A percentile compares a stretch with the other conserved stretches of the same genome.
These are phyloP conservation scores for Ophioceras dolichostomum DNA, from an alignment of 2,329 filamentous ascomycete genomes.

Conservation along the genomic window DNA sequence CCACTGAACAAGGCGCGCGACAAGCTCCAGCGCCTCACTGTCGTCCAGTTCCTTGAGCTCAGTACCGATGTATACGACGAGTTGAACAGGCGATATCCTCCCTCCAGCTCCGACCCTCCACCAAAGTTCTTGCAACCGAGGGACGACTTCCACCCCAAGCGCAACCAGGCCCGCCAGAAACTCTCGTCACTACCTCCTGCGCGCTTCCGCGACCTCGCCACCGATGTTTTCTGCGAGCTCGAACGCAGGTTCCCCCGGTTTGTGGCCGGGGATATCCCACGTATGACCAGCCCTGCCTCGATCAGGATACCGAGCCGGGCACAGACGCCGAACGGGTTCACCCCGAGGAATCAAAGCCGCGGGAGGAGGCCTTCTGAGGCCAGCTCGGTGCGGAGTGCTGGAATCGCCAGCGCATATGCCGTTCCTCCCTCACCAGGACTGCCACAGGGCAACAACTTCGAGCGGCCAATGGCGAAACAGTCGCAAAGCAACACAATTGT, in stretches of 20 bases:
- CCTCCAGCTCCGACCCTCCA: constrained; percentile 31
- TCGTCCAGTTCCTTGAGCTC: constrained; percentile 91
- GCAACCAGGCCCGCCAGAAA: constrained; percentile 94
- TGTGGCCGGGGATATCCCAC: constrained; percentile 53
- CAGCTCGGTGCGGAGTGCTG: constrained; percentile 37
- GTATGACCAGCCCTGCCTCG: constrained; percentile 56
- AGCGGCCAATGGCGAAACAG: constrained; percentile 72
- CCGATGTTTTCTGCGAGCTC: constrained; percentile 91
- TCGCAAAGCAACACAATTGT: constrained; percentile 95
- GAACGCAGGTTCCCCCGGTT: constrained; percentile 84
- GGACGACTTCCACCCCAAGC: constrained; percentile 84
- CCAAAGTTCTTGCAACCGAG: constrained; percentile 74
- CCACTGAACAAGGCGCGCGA: constrained; percentile 84
- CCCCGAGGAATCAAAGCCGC: constrained; percentile 38
- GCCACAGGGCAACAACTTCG: constrained; percentile 47
- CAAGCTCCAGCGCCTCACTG: constrained; percentile 80
- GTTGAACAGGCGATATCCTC: constrained; percentile 59
- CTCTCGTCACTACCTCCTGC: constrained; percentile 79
- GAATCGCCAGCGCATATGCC: constrained; percentile 4
- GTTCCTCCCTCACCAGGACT: constrained; percentile 48
- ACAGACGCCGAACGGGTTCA: constrained; percentile 41
- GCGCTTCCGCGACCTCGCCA: constrained; percentile 82
- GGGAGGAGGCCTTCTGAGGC: constrained; percentile 49
- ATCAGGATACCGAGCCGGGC: constrained; percentile 49
- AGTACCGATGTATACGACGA: constrained; percentile 98